Base-by-base conservation (phyloP, 805 yeast genomes). In the Nakazawaea sp. region DNA sequence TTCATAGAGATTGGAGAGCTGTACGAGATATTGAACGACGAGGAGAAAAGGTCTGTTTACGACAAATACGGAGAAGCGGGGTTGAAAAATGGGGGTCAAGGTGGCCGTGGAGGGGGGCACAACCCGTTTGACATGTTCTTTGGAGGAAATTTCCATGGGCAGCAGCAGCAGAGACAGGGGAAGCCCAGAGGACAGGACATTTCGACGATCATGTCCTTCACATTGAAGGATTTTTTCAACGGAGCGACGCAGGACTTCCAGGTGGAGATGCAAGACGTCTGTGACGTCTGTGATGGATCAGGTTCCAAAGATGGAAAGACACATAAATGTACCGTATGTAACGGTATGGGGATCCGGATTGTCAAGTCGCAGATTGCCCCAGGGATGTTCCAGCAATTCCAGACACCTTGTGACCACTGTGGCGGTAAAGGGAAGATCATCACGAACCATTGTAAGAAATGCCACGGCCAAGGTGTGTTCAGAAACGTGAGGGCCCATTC, bases 1-100 rank as follows among this genome's bases (percentile, higher is more conserved):
- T 92, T 89, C 56, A 80, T 92, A 35, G 95, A 88, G 58, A 73
- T 92, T 20, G 95, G 95, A 12, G 95, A 83, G 52, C 97, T 97
- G 0, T 90, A 90, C 56, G 96, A 88, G 38, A 83, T 87, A 10
- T 68, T 88, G 43, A 71, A 76, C 45, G 86, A 87, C 53, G 55
- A 70, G 4, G 85, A 83, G 40, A 83, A 84, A 58, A 71, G 81
- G 42, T 50, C 65, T 19, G 66, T 76, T 10, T 89, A 78, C 56
- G 95, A 89, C 56, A 64, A 66, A 33, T 83, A 66, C 50, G 98
- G 98, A 21, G 77, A 73, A 42, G 90, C 80, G 31, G 92, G 81
- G 1, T 51, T 84, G 33, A 69, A 78, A 51, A 67, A 68, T 44
- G 81, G 81, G 27, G 81, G 81, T 2, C 60, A 45, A 11, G 45